phyloP scores from a whole-genome alignment of 192 early-diverging fungal species.

The Podila clonocystis region DNA sequence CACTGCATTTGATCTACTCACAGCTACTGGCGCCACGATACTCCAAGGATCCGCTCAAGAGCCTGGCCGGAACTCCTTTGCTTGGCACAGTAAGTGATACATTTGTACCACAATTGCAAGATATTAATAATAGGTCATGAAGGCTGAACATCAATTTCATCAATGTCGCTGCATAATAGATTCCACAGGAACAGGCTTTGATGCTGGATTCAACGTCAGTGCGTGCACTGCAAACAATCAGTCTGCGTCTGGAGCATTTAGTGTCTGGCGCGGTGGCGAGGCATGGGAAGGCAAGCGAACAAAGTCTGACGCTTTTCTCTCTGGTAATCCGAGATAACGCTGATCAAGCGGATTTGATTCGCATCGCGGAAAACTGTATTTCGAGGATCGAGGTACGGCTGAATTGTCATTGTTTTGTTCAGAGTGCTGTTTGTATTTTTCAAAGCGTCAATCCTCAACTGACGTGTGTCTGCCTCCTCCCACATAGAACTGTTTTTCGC shows the following conservation, averaged over 20 bases:
- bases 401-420: neutral
- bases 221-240: slow-evolving; percentile 58
- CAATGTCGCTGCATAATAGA: neutral
- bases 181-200: slow-evolving; percentile 11
- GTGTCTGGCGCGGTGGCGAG: slow-evolving; percentile 48
- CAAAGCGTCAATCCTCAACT: neutral
- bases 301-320: slow-evolving; percentile 35
- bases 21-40: slow-evolving; percentile 13
- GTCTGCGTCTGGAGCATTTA: slow-evolving; percentile 66
- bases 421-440: neutral
- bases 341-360: slow-evolving; percentile 61
- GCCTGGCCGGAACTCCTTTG: slow-evolving; percentile 4
- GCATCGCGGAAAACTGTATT: slow-evolving; percentile 63
- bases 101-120: slow-evolving; percentile 42
- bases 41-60: slow-evolving; percentile 21
- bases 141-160: neutral
- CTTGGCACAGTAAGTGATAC: slow-evolving; percentile 17
- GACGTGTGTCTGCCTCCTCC: neutral
- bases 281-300: slow-evolving; percentile 42
- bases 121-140: neutral
- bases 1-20: slow-evolving; percentile 69
- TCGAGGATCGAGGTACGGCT: slow-evolving; percentile 65
- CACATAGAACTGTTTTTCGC: slow-evolving; percentile 68
- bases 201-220: slow-evolving; percentile 58
- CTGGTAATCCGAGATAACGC: slow-evolving; percentile 56